Evolutionary conservation across 2,329 filamentous ascomycete species (phyloP).

Genomic region (Colletotrichum ledebouriae): DNA sequence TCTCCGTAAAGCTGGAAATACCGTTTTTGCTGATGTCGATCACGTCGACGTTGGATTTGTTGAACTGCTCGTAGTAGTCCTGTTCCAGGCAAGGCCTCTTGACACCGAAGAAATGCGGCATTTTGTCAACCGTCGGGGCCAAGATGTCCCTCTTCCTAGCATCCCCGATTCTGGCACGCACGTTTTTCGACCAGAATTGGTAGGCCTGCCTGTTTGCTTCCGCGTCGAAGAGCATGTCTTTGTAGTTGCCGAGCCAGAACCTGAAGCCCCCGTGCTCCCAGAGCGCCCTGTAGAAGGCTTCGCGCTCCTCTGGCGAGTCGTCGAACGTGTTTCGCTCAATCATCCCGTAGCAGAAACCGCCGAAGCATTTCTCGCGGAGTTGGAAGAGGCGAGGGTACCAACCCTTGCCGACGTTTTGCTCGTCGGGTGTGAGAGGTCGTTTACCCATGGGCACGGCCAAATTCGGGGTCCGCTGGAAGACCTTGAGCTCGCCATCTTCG

Average conservation of each 20-base stretch:
- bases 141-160: conserved; percentile 63
- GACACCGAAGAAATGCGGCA: conserved; percentile 67
- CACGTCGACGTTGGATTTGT: conserved; percentile 57
- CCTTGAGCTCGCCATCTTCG: conserved; percentile 63
- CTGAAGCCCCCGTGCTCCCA: conserved; percentile 68
- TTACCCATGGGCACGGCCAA: conserved; percentile 70
- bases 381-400: conserved; percentile 66
- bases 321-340: conserved; percentile 68
- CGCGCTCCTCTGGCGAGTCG: conserved; percentile 63
- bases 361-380: conserved; percentile 64
- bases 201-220: conserved; percentile 67
- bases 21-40: conserved; percentile 57
- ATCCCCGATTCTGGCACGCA: conserved; percentile 63
- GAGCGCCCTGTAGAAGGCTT: conserved; percentile 61
- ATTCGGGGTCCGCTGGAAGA: conserved; percentile 78
- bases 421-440: conserved; percentile 53
- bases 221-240: conserved; percentile 60
- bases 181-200: conserved; percentile 68
- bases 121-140: conserved; percentile 59
- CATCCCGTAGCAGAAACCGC: conserved; percentile 70
- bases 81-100: conserved; percentile 62
- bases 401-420: conserved; percentile 62
- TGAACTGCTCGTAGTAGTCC: conserved; percentile 63
- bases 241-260: conserved; percentile 67
- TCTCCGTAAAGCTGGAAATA: conserved; percentile 57